Evolutionary conservation across 768 basidiomycete species (phyloP), one percentile per base, ranked within the genome.

Genomic region (Chiua virens): DNA sequence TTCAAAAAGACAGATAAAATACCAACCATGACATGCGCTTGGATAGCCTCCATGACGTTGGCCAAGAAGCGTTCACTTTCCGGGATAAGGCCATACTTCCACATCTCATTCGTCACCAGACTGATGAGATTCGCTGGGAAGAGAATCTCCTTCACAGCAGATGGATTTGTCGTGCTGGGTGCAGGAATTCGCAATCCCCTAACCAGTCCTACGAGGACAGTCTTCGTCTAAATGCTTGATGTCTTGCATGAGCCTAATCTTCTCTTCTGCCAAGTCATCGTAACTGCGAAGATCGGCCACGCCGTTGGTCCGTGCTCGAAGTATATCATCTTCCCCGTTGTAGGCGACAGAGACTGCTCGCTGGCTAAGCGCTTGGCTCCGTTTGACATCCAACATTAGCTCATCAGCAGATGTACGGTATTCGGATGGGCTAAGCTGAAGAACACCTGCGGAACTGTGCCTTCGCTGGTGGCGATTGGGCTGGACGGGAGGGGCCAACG

Each of bases 81-180:
- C 15, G 85, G 79, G 58, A 98, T 98, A 58, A 99, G 82, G 43
- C 95, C 93, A 63, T 96, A 94, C 72, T 97, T 98, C 97, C 97
- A 98, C 97, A 99, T 99, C 72, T 98, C 97, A 70, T 99, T 99
- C n/a, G 94, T 96, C 58, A 97, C 87, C 42, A 98, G 75, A 66
- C 90, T 92, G 71, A 99, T 98, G 53, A 99, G 82, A 69, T 98
- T 98, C 22, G 97, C 95, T 11, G 97, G 97, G 86, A 99, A 99
- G 37, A 99, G 79, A 47, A 99, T 94, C 69, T 99, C 97, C 72
- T 98, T 98, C 55, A 92, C 86, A 18, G 87, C 85, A n/a, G 94
- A 90, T 1, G 94, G 90, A 63, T 89, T 96, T 41, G 88, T 88
- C 39, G 92, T 75, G 63, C 87, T 94, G 1, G 96, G 92, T 23